A percentile compares a stretch with the other conserved stretches of the same genome.
Conservation (phyloP, 2,329 filamentous ascomycete species). For the Pseudogymnoascus sp. region DNA sequence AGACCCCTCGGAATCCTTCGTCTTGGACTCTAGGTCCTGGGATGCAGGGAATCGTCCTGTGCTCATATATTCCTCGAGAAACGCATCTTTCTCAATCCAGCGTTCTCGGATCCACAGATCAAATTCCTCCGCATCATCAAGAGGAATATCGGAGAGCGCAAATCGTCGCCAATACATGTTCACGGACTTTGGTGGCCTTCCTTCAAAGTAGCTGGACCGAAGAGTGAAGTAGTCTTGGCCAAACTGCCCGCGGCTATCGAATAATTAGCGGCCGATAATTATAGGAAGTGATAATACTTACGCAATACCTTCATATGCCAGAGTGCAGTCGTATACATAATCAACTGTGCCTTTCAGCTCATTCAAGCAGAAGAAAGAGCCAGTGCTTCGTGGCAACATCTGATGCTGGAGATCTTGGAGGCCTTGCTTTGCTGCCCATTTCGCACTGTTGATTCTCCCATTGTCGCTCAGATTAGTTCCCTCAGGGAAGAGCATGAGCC, state of each 20-base stretch:
- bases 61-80: constrained; percentile 74
- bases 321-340: constrained; percentile 86
- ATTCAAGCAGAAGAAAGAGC: constrained; percentile 70
- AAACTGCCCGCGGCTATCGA: constrained; percentile 56
- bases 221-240: constrained; percentile 90
- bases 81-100: constrained; percentile 87
- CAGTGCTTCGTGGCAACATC: constrained; percentile 72
- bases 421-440: constrained; percentile 71
- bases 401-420: constrained; percentile 66
- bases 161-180: constrained; percentile 96
- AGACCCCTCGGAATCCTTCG: constrained; percentile 11
- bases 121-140: constrained; percentile 66
- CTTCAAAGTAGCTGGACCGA: constrained; percentile 79
- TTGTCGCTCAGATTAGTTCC: constrained; percentile 74
- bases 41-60: constrained; percentile 67
- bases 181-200: constrained; percentile 84
- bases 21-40: constrained; percentile 16
- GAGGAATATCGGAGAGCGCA: constrained; percentile 69
- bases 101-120: constrained; percentile 76
- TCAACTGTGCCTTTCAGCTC: constrained; percentile 69
- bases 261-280: constrained; percentile 11
- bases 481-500: constrained; percentile 81
- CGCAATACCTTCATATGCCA: constrained; percentile 91
- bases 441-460: constrained; percentile 61
- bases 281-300: constrained; percentile 46